Base-by-base conservation (phyloP, 495 filamentous ascomycete genomes). In the Penicillium egyptiacum region DNA sequence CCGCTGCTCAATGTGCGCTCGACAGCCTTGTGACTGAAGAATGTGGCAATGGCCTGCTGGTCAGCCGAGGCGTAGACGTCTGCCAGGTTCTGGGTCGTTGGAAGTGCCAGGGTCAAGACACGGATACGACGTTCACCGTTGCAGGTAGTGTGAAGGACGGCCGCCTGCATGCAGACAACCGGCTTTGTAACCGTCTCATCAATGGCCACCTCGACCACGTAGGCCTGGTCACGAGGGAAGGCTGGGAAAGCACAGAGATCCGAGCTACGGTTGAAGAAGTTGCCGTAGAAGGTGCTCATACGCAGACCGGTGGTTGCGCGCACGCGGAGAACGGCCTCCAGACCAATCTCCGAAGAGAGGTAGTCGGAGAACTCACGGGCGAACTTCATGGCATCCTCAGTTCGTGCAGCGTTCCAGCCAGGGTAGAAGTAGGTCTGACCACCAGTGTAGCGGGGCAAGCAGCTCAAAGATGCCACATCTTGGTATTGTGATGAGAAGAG, bases 361-460 rank as follows among this genome's bases (percentile, higher is more conserved):
- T 92, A 96, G 58, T 97, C 93, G 63, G 92, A 96, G 69, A 98
- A 98, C 63, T 98, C 95, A 19, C 86, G 84, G 1, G 93, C 94
- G 68, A 98, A 98, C 70, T 98, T 98, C 72, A 97, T 91, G 14
- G 93, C 94, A 69, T 98, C 94, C 71, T 98, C 94, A 17, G 83
- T 84, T 51, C 94, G 80, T 19, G 89, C 90, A 50, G 95, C 94
- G 65, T 95, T 96, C 92, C 94, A 98, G 26, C 91, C 95, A 17
- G 95, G 94, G 63, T 98, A 98, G 78, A 96, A 97, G 79, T 92
- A 98, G 3, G 94, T 98, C 68, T 98, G 95, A 16, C 94, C 94
- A 73, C 94, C 94, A 25, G 94, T 98, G 65, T 97, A 98, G 62
- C 94, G 79, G 39, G 94, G 94, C 11, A 98, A 76, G 70, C 96